A percentile compares a stretch with the other conserved stretches of the same genome.
phyloP scores from a whole-genome alignment of 2,329 filamentous ascomycete species.

The Aureobasidium melanogenum region DNA sequence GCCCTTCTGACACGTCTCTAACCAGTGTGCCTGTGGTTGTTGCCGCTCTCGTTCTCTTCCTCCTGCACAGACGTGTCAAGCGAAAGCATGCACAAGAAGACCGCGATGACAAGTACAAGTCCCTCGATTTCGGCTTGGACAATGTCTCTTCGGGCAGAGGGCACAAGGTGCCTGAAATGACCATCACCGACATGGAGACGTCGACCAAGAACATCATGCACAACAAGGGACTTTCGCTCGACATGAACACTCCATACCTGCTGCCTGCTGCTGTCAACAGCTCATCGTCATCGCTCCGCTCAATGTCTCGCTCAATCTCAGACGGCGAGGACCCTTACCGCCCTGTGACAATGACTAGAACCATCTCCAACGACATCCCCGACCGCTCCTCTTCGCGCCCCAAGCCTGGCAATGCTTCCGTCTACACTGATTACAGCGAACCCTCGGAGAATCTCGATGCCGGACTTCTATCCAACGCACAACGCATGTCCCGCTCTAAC shows the following conservation, averaged over 20 bases:
- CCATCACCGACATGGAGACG: constrained; percentile 47
- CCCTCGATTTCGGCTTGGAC: constrained; percentile 84
- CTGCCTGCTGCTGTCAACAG: constrained; percentile 71
- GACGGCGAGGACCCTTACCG: constrained; percentile 80
- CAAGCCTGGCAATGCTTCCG: constrained; percentile 36
- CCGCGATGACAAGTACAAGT: constrained; percentile 75
- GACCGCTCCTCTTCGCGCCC: constrained; percentile 15
- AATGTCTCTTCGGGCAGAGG: constrained; percentile 32
- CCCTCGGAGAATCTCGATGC: constrained; percentile 40
- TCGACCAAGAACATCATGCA: constrained; percentile 19
- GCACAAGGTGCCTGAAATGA: constrained; percentile 42
- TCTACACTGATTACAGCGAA: constrained; percentile 43
- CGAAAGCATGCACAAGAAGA: constrained; percentile 69
- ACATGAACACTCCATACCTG: constrained; percentile 79
- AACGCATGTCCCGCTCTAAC: constrained; percentile 45
- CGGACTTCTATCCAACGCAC: constrained; percentile 47
- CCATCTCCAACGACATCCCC: constrained; percentile 32
- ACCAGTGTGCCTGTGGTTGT: constrained; percentile 65
- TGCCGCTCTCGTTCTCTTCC: constrained; percentile 59
- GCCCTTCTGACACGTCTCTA: not conserved
- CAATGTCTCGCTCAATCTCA: constrained; percentile 66
- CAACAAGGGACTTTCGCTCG: constrained; percentile 48
- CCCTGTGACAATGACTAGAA: constrained; percentile 48
- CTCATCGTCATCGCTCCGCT: constrained; percentile 80
- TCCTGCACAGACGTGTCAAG: constrained; percentile 70